Evolutionary conservation across 257 asterid genomes (phyloP).

Genomic region (Solanum ossicruentum): DNA sequence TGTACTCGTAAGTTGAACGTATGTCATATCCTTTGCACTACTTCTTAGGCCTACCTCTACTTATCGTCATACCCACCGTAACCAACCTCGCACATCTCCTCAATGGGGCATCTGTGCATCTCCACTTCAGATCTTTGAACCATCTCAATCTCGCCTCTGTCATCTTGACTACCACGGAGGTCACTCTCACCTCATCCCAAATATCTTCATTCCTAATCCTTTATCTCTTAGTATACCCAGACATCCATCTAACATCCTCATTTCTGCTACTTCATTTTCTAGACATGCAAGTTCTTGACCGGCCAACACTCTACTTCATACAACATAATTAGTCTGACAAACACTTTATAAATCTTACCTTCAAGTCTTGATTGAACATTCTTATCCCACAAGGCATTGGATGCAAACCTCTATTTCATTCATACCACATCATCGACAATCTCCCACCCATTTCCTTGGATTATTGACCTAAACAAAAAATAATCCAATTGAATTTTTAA

Average conservation of each 20-base stretch:
- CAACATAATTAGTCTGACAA: neutral
- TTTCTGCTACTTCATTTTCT: neutral
- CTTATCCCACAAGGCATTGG: neutral
- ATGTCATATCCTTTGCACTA: neutral
- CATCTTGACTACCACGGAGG: too few species aligned
- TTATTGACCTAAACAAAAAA: neutral
- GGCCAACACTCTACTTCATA: neutral
- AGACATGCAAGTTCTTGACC: neutral
- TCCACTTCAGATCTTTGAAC: neutral
- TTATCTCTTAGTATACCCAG: too few species aligned
- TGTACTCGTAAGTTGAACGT: neutral
- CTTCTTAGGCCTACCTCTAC: too few species aligned
- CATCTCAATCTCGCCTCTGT: too few species aligned
- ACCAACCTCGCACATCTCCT: neutral
- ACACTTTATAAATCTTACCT: neutral
- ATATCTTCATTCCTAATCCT: neutral
- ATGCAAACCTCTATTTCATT: neutral
- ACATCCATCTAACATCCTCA: too few species aligned
- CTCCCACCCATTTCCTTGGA: neutral
- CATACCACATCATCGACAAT: neutral
- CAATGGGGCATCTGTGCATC: neutral
- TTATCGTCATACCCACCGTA: too few species aligned
- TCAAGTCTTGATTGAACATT: neutral
- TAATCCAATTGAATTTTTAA: neutral
- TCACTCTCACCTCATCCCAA: neutral